phyloP scores from a whole-genome alignment of 257 asterid species.

The Nicotiana tomentosiformis region DNA sequence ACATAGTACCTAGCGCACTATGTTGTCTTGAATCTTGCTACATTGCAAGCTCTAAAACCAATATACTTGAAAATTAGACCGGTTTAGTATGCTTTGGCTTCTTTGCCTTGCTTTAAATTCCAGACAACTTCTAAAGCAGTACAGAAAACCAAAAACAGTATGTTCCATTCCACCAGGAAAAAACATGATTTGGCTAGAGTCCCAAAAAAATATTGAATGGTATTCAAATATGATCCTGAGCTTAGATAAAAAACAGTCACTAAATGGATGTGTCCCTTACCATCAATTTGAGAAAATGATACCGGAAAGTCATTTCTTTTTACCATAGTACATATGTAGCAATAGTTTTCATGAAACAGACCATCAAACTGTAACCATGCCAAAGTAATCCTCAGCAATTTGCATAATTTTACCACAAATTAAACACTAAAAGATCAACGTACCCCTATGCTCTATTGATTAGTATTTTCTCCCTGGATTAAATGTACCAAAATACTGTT shows the following conservation, averaged over 20 bases:
- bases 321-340: neutral
- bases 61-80: neutral
- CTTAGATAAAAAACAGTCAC: neutral
- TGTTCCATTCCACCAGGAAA: neutral
- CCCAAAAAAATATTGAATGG: neutral
- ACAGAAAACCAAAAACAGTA: neutral
- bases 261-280: neutral
- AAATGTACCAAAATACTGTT: neutral
- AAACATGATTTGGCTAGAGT: neutral
- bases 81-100: neutral
- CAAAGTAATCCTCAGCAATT: neutral
- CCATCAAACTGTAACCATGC: neutral
- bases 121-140: neutral
- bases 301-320: neutral
- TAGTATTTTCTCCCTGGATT: neutral
- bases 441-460: neutral
- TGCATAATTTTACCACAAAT: neutral
- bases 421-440: neutral
- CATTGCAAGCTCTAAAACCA: neutral
- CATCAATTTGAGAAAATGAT: neutral
- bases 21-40: neutral
- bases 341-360: neutral
- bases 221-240: neutral
- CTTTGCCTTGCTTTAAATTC: neutral
- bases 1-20: neutral